These are phyloP conservation scores for Cystobasidium onofrii DNA, from an alignment of 768 basidiomycete species.

Conservation along the genomic window DNA sequence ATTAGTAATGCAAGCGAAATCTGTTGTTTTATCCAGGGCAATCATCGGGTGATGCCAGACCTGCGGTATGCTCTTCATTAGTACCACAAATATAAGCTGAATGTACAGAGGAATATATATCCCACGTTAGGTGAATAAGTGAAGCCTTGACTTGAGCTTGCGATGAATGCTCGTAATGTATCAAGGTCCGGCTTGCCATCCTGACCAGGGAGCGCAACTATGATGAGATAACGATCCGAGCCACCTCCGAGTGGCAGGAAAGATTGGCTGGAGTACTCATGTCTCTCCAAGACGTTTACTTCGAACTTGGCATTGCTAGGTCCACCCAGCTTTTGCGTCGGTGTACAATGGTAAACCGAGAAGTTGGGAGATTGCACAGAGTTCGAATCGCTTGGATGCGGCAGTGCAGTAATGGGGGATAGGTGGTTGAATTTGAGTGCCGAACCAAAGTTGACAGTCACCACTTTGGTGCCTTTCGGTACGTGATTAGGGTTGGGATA, in stretches of 20 bases:
- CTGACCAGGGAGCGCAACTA: slow-evolving; percentile 69
- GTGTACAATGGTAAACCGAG: slow-evolving; percentile 15
- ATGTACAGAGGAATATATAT: slow-evolving; percentile 32
- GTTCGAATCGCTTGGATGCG: slow-evolving; percentile 49
- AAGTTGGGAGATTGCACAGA: slow-evolving; percentile 48
- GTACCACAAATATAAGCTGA: background rate
- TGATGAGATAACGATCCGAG: slow-evolving; percentile 61
- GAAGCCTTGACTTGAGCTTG: slow-evolving; percentile 71
- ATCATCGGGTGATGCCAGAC: slow-evolving; percentile 36
- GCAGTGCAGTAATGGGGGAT: slow-evolving; percentile 54
- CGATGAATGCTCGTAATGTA: slow-evolving; percentile 73
- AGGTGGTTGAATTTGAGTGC: slow-evolving; percentile 91
- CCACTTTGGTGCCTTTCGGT: slow-evolving; percentile 33
- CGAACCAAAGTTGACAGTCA: slow-evolving; percentile 62
- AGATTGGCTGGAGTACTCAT: slow-evolving; percentile 78
- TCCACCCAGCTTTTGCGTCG: background rate
- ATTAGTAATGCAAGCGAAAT: slow-evolving; percentile 73
- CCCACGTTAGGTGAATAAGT: slow-evolving; percentile 74
- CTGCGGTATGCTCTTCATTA: background rate
- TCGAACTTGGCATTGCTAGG: slow-evolving; percentile 47
- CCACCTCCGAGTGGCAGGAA: slow-evolving; percentile 82
- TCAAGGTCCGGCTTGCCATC: slow-evolving; percentile 67
- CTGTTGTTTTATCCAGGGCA: slow-evolving; percentile 48
- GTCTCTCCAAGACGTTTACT: slow-evolving; percentile 74
- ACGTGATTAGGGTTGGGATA: slow-evolving; percentile 54